Evolutionary conservation across 805 yeast genomes (phyloP), one percentile per base, ranked within the genome.

Genomic region (Teunomyces lycoperdinae): DNA sequence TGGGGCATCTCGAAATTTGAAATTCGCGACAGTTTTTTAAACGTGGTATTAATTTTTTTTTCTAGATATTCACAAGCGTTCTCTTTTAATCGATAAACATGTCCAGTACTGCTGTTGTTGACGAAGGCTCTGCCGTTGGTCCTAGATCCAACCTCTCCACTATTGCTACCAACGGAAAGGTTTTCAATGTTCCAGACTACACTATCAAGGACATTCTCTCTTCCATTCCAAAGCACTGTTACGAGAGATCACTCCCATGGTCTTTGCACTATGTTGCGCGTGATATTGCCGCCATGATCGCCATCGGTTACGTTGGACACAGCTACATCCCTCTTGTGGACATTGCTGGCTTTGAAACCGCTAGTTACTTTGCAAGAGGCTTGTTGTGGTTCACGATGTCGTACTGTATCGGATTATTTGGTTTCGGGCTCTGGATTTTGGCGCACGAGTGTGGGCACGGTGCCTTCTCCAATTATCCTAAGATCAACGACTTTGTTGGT

Each of bases 361-460:
- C 58, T 9, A 34, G 53, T 29, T 35, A 46, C 9, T 53, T 63
- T 9, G 58, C 74, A 5, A 77, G 94, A 53, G 76, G 77, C 49
- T 62, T 70, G 6, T 77, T 79, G 42, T 87, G 94, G 92, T 54
- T 74, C 34, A 66, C 62, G 13, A 83, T 85, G 61, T 66, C 81
- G 14, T 60, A 76, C 46, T 61, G 70, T 40, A 79, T 80, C 57
- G 89, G 92, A 27, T 70, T 87, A 47, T 79, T 85, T 50, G 83
- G 84, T 49, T 84, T 90, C 28, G 96, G 96, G 42, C 46, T 84
- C 43, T 88, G 96, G 96, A 85, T 88, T 43, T 62, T 88, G 70
- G 94, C 95, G 45, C 96, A 88, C 68, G 96, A 88, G 68, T 88
- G 96, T 74, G 96, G 96, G 51, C 96, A 88, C 66, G 85, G 82